Percentiles rank a stretch among this genome's conserved stretches.
These are phyloP conservation scores for Aspergillus biplanus DNA, from an alignment of 495 filamentous ascomycete species.

Conservation along the genomic window DNA sequence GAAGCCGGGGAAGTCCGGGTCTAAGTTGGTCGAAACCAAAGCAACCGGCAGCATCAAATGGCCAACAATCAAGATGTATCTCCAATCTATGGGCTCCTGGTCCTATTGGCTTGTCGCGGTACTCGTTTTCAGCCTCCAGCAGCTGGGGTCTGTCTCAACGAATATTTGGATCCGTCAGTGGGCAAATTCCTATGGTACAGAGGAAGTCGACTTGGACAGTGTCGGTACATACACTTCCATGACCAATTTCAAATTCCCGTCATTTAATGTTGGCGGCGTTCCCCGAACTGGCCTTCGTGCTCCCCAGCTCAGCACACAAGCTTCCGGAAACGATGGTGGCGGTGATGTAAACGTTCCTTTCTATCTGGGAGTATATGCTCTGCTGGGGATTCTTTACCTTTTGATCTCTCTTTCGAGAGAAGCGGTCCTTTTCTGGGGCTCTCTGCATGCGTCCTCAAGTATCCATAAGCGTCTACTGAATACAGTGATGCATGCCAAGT, in stretches of 20 bases:
- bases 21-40: slow-evolving; percentile 71
- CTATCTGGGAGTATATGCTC: slow-evolving; percentile 81
- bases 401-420: slow-evolving; percentile 77
- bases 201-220: slow-evolving; percentile 30
- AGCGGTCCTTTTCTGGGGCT: slow-evolving; percentile 88
- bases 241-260: slow-evolving; percentile 44
- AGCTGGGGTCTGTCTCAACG: slow-evolving; percentile 79
- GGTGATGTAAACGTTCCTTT: slow-evolving; percentile 75
- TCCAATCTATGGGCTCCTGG: slow-evolving; percentile 89
- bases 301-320: slow-evolving; percentile 33
- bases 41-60: slow-evolving; percentile 84
- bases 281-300: slow-evolving; percentile 38
- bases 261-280: slow-evolving; percentile 46
- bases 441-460: slow-evolving; percentile 82
- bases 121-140: slow-evolving; percentile 75
- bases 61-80: slow-evolving; percentile 80
- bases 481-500: slow-evolving; percentile 82
- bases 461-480: slow-evolving; percentile 81
- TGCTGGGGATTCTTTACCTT: slow-evolving; percentile 76
- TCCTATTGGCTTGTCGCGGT: slow-evolving; percentile 85
- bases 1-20: slow-evolving; percentile 54
- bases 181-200: slow-evolving; percentile 64
- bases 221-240: slow-evolving; percentile 45
- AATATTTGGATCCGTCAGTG: slow-evolving; percentile 95
- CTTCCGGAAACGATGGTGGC: slow-evolving; percentile 23